Conservation (phyloP, 129 eudicot genomes). For the Helianthus tuberosus region DNA sequence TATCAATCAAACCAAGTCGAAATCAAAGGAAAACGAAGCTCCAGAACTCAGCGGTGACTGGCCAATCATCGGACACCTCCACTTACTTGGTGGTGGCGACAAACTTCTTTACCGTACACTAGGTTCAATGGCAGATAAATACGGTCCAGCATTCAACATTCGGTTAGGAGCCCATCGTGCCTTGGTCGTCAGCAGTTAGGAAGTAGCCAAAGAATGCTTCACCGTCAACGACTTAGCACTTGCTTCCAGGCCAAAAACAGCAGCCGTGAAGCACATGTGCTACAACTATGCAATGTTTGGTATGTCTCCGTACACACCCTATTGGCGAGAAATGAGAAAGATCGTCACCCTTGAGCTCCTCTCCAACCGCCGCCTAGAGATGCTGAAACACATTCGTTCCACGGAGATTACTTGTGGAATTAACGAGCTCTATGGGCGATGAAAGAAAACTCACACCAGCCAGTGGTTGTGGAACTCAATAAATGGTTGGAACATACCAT, state of each 20-base stretch:
- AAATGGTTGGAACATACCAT: slow-evolving; percentile 19
- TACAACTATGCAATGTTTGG: slow-evolving; percentile 36
- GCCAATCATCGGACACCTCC: slow-evolving; percentile 46
- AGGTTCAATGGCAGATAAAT: slow-evolving; percentile 32
- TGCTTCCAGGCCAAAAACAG: slow-evolving; percentile 20
- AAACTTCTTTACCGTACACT: slow-evolving; percentile 21
- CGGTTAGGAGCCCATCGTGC: slow-evolving; percentile 20
- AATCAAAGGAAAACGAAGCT: not conserved
- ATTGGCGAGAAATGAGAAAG: slow-evolving; percentile 38
- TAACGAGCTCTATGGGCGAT: slow-evolving; percentile 12
- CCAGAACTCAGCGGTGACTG: slow-evolving; percentile 30
- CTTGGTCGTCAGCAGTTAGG: slow-evolving; percentile 29
- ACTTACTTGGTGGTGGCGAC: slow-evolving; percentile 12
- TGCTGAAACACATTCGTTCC: slow-evolving; percentile 12
- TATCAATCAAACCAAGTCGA: not conserved
- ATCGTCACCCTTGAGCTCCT: slow-evolving; percentile 29
- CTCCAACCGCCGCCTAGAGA: slow-evolving; percentile 28
- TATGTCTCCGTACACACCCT: slow-evolving; percentile 30
- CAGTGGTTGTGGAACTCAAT: slow-evolving; percentile 4
- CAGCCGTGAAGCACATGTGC: slow-evolving; percentile 26
- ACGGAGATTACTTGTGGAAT: slow-evolving; percentile 19
- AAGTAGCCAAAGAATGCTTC: slow-evolving; percentile 13
- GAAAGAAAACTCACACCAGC: not conserved
- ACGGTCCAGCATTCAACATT: slow-evolving; percentile 35
- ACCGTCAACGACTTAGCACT: slow-evolving; percentile 23